Percentiles rank a stretch among this genome's conserved stretches.
phyloP scores from a whole-genome alignment of 257 asterid genomes.

The Solanum pennellii region DNA sequence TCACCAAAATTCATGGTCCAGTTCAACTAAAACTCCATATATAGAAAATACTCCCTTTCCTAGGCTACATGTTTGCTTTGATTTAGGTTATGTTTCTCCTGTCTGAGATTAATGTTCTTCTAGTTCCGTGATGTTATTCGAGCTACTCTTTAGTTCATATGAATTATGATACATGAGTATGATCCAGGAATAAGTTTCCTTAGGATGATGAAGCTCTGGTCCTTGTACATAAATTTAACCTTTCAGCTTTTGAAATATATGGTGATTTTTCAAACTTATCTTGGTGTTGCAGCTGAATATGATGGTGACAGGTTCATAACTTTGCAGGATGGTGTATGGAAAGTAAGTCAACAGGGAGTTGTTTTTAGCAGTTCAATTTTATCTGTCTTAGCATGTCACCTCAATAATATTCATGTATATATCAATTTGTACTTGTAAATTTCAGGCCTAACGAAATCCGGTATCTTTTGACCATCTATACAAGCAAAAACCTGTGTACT shows the following conservation, averaged over 20 bases:
- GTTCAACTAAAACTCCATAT: background rate
- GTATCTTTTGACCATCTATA: background rate
- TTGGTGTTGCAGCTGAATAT: slow-evolving; percentile 58
- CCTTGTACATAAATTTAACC: background rate
- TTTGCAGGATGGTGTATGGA: slow-evolving; percentile 64
- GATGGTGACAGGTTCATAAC: slow-evolving; percentile 80
- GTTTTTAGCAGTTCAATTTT: background rate
- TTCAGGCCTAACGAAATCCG: background rate
- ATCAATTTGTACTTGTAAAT: background rate
- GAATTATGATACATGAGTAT: background rate
- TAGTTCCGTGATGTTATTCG: background rate
- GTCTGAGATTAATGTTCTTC: background rate
- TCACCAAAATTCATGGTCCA: background rate
- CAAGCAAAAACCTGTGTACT: background rate
- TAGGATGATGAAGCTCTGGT: background rate
- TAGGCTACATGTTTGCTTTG: background rate
- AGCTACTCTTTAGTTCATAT: background rate
- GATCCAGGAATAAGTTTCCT: background rate
- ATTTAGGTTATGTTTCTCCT: background rate
- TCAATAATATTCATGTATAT: background rate
- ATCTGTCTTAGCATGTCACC: background rate
- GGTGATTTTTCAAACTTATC: slow-evolving; percentile 2
- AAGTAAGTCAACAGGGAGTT: slow-evolving; percentile 47
- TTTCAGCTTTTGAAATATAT: background rate
- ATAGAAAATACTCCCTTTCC: background rate